Conservation (phyloP, 163 green algal species). For the Volvox carteri region DNA sequence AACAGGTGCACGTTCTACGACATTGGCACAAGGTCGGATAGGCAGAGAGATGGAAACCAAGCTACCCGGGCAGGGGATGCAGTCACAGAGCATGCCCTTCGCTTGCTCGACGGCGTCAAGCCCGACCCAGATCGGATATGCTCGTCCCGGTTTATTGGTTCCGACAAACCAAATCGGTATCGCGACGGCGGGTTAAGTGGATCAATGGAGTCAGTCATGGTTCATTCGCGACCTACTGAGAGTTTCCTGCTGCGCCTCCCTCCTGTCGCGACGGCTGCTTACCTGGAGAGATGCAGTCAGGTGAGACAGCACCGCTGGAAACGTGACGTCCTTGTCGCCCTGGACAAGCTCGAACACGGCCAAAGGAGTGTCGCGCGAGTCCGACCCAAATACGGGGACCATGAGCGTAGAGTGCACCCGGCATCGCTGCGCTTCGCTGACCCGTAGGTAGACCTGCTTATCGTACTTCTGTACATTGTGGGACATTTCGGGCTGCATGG, state of each 20-base stretch:
- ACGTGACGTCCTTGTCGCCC: slow-evolving; percentile 72
- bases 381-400: slow-evolving; percentile 75
- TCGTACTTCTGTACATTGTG: slow-evolving; percentile 89
- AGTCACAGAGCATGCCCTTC: no score
- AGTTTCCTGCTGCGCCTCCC: no score
- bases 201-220: no score
- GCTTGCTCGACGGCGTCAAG: no score
- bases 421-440: slow-evolving; percentile 88
- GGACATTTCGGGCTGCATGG: slow-evolving; percentile 88
- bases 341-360: slow-evolving; percentile 85
- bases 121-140: no score
- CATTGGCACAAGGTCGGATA: no score
- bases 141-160: no score
- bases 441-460: slow-evolving; percentile 84
- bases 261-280: not conserved
- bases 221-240: no score
- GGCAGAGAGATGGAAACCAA: no score
- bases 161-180: no score
- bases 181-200: no score
- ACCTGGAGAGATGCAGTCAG: slow-evolving; percentile 65
- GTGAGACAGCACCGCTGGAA: slow-evolving; percentile 71
- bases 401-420: slow-evolving; percentile 86
- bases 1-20: slow-evolving; percentile 69
- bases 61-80: no score
- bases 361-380: slow-evolving; percentile 53